These are phyloP conservation scores for Kodamaea derodonti DNA, from an alignment of 1,139 yeast genomes.

Conservation along the genomic window DNA sequence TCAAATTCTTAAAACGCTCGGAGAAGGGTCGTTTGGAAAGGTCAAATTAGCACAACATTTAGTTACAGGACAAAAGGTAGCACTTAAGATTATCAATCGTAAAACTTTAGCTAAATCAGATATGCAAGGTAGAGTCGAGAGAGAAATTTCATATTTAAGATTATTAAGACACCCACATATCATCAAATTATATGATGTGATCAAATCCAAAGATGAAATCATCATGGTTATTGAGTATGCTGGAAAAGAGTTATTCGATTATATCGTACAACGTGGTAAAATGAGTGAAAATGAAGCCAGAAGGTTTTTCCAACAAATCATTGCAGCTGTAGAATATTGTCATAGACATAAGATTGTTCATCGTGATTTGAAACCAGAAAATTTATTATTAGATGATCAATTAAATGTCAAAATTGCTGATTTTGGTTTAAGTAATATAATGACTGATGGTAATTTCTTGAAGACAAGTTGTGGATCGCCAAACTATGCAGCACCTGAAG, in stretches of 20 bases:
- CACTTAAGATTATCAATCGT: slow-evolving; percentile 88
- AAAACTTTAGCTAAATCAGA: slow-evolving; percentile 93
- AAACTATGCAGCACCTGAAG: slow-evolving; percentile 98
- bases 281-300: slow-evolving; percentile 95
- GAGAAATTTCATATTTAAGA: slow-evolving; percentile 89
- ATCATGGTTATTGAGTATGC: slow-evolving; percentile 98
- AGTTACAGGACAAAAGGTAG: slow-evolving; percentile 90
- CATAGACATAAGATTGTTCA: slow-evolving; percentile 98
- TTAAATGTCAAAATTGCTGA: slow-evolving; percentile 95
- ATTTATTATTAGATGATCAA: slow-evolving; percentile 83
- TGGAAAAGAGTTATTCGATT: slow-evolving; percentile 92
- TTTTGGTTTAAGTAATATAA: slow-evolving; percentile 90
- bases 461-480: slow-evolving; percentile 98
- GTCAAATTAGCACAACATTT: slow-evolving; percentile 93
- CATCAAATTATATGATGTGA: slow-evolving; percentile 92
- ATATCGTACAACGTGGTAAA: slow-evolving; percentile 91
- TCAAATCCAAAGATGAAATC: slow-evolving; percentile 92
- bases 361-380: slow-evolving; percentile 93
- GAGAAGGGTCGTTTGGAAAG: slow-evolving; percentile 97
- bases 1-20: slow-evolving; percentile 89
- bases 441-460: slow-evolving; percentile 97
- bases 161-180: slow-evolving; percentile 94
- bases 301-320: slow-evolving; percentile 93
- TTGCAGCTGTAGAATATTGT: slow-evolving; percentile 96
- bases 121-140: slow-evolving; percentile 95